Percentiles rank a stretch among this genome's conserved stretches.
Evolutionary conservation across 1,284 basidiomycete species (phyloP).

Genomic region (Papiliotrema terrestris): DNA sequence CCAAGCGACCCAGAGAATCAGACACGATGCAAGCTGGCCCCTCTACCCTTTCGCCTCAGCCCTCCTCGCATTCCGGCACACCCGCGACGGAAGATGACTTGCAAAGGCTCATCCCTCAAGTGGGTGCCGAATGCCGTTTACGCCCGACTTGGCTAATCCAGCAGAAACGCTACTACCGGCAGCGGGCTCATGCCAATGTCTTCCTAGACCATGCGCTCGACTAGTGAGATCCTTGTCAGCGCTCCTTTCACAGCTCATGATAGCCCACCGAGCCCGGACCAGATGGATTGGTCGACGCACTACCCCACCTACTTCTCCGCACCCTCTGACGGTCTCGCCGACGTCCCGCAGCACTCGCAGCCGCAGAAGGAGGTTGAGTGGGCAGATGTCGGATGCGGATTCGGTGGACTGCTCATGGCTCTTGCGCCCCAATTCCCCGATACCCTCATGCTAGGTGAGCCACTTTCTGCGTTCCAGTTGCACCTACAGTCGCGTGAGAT

Average conservation of each 20-base stretch:
- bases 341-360: not conserved
- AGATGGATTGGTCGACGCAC: constrained; percentile 80
- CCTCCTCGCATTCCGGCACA: not conserved
- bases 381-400: constrained; percentile 96
- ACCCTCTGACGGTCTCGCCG: constrained; percentile 19
- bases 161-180: constrained; percentile 93
- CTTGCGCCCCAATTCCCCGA: constrained; percentile 90
- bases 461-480: not conserved
- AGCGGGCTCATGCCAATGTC: constrained; percentile 96
- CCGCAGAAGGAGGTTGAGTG: constrained; percentile 66
- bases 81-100: not conserved
- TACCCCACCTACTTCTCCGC: constrained; percentile 67
- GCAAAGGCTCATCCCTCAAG: constrained; percentile 2
- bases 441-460: constrained; percentile 86
- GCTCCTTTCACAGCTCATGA: not conserved
- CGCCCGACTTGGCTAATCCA: not conserved
- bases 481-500: no score
- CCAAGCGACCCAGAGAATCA: constrained; percentile 31
- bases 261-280: constrained; percentile 68
- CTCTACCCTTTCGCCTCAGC: constrained; percentile 5
- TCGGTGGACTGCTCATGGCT: constrained; percentile 87
- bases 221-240: constrained; percentile 55
- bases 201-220: constrained; percentile 92
- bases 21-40: constrained; percentile 9
- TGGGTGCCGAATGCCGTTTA: not conserved